Base-by-base conservation (phyloP, 208 protist species). In the Crithidia bombi region DNA sequence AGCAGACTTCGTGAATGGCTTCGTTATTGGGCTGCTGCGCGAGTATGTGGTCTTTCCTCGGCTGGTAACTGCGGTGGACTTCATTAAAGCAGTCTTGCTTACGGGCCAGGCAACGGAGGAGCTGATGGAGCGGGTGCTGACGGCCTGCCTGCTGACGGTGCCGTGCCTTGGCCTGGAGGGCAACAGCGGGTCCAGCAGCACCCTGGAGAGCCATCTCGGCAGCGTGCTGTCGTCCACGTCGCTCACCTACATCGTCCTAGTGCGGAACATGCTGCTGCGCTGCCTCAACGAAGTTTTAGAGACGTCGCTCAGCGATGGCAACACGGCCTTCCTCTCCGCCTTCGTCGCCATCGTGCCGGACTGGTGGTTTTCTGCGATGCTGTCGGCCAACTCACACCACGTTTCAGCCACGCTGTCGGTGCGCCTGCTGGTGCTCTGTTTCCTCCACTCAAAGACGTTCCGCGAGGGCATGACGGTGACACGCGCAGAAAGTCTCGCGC, bases 1-100 rank as follows among this genome's bases (percentile, higher is more conserved):
- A 1, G 78, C 78, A 0, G 81, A 87, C 58, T 89, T 91, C 44
- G 61, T 91, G 5, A 86, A 87, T 63, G 85, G 87, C 19, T 91
- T 91, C 63, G 57, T 93, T 1, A 80, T 78, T 19, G 85, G 85
- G 25, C 59, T 93, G 14, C 64, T 91, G 65, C 76, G 85, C 19
- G 78, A 93, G 64, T 81, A 78, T 50, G 73, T 83, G 7, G 32
- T 56, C 2, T 64, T 79, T n/a, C 57, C 72, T 6, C 49, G 77
- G 19, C 61, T 93, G 25, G 58, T 65, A n/a, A 43, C 44, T 11
- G 83, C 74, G 28, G 58, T 85, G 10, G 51, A 63, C 0, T 32
- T 86, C 32, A 68, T 89, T 19, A 59, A 62, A 28, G 59, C 43
- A 5, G 70, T 81, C 21, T 19, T 90, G 15, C 75, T 73, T 15